Base-by-base conservation (phyloP, 192 early-diverging fungal species). In the Linnemannia elongata region DNA sequence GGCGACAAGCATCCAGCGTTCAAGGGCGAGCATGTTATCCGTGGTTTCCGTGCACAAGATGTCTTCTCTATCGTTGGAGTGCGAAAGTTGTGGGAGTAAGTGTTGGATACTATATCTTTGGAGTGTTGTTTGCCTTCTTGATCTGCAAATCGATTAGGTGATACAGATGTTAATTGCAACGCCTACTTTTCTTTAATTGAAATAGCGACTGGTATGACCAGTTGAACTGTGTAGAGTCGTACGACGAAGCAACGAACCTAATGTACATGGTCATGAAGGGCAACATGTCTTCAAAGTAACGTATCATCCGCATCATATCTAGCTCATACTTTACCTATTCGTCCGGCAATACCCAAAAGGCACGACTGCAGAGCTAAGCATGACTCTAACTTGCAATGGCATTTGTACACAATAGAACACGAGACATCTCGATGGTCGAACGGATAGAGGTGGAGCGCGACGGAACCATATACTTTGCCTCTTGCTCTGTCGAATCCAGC, bases 21-120 rank as follows among this genome's bases (percentile, higher is more conserved):
- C 77, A 93, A 92, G 80, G 89, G 90, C 27, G 88, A 90, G 82
- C 80, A 82, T 68, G 78, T 89, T 13, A 89, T 92, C 39, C 88
- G 89, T 57, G 91, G 89, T 1, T 91, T 89, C 45, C 79, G 80
- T 36, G 90, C 92, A 35, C 90, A 91, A 60, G 79, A 90, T 3
- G 88, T 91, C n/a, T 91, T 93, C 72, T 89, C 90, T n/a, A 91
- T 93, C 1, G 90, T 92, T 79, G 90, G 90, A 9, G 89, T 90
- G 71, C 82, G 92, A 66, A 91, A 90, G 80, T 86, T 91, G 7
- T 92, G 92, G 92, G 92, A 92, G 83, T 90, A 90, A 74, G 60
- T 78, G 33, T 49, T 49, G 39, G 76, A 17, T 39, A 6, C 13
- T 68, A 24, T 72, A 6, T 22, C 30, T 68, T 74, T 44, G 42